These are phyloP conservation scores for Globisporangium okanoganense DNA, from an alignment of 352 stramenopile species.

Conservation along the genomic window DNA sequence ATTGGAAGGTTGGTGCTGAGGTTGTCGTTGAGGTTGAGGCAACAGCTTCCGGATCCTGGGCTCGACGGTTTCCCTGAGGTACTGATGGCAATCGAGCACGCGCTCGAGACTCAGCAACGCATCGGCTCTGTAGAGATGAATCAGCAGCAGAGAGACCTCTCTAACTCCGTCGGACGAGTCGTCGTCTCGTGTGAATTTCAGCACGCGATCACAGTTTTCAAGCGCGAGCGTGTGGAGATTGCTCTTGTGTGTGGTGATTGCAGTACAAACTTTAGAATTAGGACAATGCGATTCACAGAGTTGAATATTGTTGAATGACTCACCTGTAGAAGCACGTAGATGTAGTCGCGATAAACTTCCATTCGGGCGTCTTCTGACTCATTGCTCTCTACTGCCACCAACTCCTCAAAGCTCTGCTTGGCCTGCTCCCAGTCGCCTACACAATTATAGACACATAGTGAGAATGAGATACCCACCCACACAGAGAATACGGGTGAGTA, in stretches of 20 bases:
- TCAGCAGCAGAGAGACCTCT: constrained; percentile 18
- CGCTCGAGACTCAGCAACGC: constrained; percentile 71
- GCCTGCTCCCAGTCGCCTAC: constrained; percentile 36
- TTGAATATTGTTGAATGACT: neutral
- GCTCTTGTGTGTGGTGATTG: neutral
- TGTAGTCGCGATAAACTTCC: constrained; percentile 28
- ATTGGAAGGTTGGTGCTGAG: neutral
- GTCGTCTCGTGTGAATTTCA: constrained; percentile 5
- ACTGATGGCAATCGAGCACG: constrained; percentile 49
- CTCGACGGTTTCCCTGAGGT: constrained; percentile 32
- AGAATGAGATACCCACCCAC: neutral
- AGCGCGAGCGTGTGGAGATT: constrained; percentile 33
- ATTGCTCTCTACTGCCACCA: constrained; percentile 11
- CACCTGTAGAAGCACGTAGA: constrained; percentile 68
- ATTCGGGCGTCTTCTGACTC: no score
- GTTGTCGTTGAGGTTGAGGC: neutral
- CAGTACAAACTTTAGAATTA: neutral
- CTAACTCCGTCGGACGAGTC: neutral
- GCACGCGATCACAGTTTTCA: constrained; percentile 30
- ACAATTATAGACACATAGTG: neutral
- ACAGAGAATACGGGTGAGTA: neutral
- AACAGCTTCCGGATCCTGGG: constrained; percentile 16
- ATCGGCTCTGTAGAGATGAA: constrained; percentile 64
- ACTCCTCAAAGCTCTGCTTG: constrained; percentile 38
- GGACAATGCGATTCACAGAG: neutral